These are phyloP conservation scores for Lasiodiplodia sp. DNA, from an alignment of 2,329 filamentous ascomycete genomes.

Conservation along the genomic window DNA sequence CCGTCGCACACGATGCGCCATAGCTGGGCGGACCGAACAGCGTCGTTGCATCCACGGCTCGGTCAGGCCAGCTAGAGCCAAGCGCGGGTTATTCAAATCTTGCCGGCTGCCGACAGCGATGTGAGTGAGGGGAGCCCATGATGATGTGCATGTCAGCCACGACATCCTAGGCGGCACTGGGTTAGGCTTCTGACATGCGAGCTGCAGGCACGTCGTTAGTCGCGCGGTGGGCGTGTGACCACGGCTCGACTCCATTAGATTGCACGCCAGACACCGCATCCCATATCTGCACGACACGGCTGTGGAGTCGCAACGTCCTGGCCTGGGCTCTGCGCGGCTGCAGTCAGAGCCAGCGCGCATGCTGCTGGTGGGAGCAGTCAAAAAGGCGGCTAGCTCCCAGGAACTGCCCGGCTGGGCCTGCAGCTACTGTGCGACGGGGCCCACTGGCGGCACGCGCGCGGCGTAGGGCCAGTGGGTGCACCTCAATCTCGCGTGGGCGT, in stretches of 20 bases:
- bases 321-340: conserved; percentile 6
- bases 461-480: conserved; percentile 4
- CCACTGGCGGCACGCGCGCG: conserved; percentile 4
- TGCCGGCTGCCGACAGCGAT: conserved; percentile 4
- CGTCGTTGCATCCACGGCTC: neutral
- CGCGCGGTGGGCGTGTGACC: conserved; percentile 23
- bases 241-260: conserved; percentile 4
- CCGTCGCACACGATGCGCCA: conserved; percentile 23
- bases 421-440: neutral
- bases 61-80: neutral
- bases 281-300: conserved; percentile 12
- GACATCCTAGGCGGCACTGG: conserved; percentile 7
- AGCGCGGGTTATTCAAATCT: conserved; percentile 3
- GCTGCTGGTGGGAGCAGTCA: neutral
- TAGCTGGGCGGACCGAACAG: conserved; percentile 13
- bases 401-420: conserved; percentile 16
- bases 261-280: conserved; percentile 23
- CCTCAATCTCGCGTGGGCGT: conserved; percentile 19
- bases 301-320: conserved; percentile 16
- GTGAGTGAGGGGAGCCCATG: conserved; percentile 12
- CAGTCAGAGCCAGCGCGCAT: neutral
- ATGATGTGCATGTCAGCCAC: conserved; percentile 26
- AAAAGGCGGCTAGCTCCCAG: conserved; percentile 13
- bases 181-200: conserved; percentile 5
- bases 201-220: conserved; percentile 24